A percentile compares a stretch with the other conserved stretches of the same genome.
Evolutionary conservation across 2,329 filamentous ascomycete species (phyloP).

Genomic region (Fusarium pininemorale): DNA sequence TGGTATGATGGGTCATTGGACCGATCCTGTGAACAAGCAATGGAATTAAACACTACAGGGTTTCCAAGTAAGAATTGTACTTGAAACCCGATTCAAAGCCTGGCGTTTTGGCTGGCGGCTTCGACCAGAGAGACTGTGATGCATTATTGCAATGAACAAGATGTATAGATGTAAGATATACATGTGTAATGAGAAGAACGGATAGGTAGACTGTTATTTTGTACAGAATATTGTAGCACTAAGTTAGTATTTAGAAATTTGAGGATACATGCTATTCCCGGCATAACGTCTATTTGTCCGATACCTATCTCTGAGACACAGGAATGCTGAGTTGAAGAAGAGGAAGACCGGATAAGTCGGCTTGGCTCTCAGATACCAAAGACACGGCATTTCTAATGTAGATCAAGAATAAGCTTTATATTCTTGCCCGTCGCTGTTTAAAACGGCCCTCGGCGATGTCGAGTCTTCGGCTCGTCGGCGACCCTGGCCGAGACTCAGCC

Average conservation of each 20-base stretch:
- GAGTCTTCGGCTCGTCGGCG: constrained; percentile 12
- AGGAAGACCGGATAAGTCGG: background rate
- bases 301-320: background rate
- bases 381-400: background rate
- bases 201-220: background rate
- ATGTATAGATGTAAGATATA: background rate
- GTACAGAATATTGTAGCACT: background rate
- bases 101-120: background rate
- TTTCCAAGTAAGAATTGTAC: background rate
- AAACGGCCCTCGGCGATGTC: background rate
- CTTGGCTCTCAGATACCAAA: background rate
- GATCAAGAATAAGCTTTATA: background rate
- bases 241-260: background rate
- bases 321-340: background rate
- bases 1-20: constrained; percentile 26
- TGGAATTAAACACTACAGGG: background rate
- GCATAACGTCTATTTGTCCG: no score
- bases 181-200: background rate
- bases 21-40: background rate
- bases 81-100: background rate
- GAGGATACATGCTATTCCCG: background rate
- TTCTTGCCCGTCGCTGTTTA: background rate
- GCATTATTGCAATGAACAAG: background rate
- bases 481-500: constrained; percentile 20
- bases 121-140: background rate